Base-by-base conservation (phyloP, 2,329 filamentous ascomycete genomes). In the Fusarium sp. region DNA sequence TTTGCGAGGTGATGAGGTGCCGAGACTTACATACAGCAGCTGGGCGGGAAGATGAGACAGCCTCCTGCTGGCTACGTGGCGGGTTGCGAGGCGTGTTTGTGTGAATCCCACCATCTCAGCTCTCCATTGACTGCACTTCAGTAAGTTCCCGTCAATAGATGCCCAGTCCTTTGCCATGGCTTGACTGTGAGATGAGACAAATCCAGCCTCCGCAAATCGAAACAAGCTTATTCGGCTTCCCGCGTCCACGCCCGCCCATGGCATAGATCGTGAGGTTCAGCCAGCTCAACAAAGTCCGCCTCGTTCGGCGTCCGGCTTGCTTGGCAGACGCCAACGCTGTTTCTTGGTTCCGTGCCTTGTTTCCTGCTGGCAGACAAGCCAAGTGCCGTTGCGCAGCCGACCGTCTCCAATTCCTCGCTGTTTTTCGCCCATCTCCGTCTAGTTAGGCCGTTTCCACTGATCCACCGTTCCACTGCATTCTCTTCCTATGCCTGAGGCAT, bases 201-300 rank as follows among this genome's bases (percentile, higher is more conserved):
- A 33, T 31, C 33, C 37, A 57, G 24, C 39, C 65, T 65, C 63
- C 50, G n/a, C 69, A 75, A 65, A 58, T 29, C 54, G 43, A 73
- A 75, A 75, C 72, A 75, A 75, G 72, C 72, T 75, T 75, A 75
- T 75, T 59, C 66, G 56, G 57, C 63, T 71, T 73, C 69, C 72
- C 72, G 72, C 29, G n/a, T 18, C 20, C 54, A 57, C 20, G 54
- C n/a, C 71, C 70, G 60, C 37, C 22, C 43, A n/a, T 48, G 41
- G 65, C 57, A 33, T 48, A 35, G 56, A 58, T 57, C 45, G 52
- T 33, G 52, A 61, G 41, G 18, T 31, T 11, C 35, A 60, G 41
- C 41, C 20, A 63, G 67, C 58, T 71, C 56, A 70, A 45, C 29
- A 62, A 60, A 29, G 24, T 9, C 24, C 45, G 41, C 54, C 66